Percentiles rank a stretch among this genome's conserved stretches.
These are phyloP conservation scores for Aureobasidium musti DNA, from an alignment of 2,329 filamentous ascomycete genomes.

Conservation along the genomic window DNA sequence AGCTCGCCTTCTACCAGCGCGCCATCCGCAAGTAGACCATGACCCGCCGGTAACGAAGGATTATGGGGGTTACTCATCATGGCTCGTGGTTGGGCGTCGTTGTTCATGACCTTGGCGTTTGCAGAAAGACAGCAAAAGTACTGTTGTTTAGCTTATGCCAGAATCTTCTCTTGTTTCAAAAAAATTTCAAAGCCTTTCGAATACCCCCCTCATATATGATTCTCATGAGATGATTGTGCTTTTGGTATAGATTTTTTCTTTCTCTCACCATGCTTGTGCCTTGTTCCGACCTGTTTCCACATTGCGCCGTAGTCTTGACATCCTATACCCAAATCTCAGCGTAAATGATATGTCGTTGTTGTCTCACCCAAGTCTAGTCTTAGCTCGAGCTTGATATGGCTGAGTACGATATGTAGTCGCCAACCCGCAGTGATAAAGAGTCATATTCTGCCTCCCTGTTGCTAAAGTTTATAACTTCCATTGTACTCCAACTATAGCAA, in stretches of 20 bases:
- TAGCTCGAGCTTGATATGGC: no score
- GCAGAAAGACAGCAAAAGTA: conserved; percentile 28
- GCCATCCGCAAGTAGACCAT: conserved; percentile 91
- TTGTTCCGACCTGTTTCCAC: background rate
- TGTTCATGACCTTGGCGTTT: conserved; percentile 28
- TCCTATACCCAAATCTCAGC: no score
- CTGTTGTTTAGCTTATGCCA: conserved; percentile 22
- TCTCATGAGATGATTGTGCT: conserved; percentile 22
- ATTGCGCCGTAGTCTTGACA: background rate
- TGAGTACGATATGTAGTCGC: no score
- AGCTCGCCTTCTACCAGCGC: conserved; percentile 99
- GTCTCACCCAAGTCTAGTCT: no score
- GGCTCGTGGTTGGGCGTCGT: conserved; percentile 29
- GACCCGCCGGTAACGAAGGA: conserved; percentile 18
- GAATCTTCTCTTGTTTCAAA: conserved; percentile 25
- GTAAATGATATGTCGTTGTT: no score
- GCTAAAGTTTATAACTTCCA: no score
- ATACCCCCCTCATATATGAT: conserved; percentile 21
- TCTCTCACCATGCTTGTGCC: background rate
- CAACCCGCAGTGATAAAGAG: no score
- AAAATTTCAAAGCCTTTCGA: conserved; percentile 19
- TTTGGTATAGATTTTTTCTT: background rate
- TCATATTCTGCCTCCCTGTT: no score
- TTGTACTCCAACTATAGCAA: no score
- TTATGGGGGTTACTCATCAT: conserved; percentile 21